A percentile compares a stretch with the other conserved stretches of the same genome.
Conservation (phyloP, 805 yeast species). For the Lipomyces chichibuensis region DNA sequence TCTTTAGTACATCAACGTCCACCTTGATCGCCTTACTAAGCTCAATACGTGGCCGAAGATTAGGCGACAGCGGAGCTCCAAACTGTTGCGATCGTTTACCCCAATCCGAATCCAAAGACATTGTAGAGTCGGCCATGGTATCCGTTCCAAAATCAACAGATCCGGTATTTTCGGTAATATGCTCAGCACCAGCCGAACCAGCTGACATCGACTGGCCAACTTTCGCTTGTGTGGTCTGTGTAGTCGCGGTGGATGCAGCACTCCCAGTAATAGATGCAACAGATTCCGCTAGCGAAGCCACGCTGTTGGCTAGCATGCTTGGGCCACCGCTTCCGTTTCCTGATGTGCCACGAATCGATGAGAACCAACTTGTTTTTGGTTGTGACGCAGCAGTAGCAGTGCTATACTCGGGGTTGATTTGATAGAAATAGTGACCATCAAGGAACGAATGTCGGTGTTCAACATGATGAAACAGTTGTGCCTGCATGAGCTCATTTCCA, state of each 20-base stretch:
- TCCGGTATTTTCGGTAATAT: background rate
- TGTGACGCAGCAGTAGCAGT: slow-evolving; percentile 10
- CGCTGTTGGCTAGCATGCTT: slow-evolving; percentile 11
- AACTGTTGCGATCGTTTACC: slow-evolving; percentile 23
- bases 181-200: background rate
- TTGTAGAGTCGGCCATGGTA: slow-evolving; percentile 24
- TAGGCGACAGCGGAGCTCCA: slow-evolving; percentile 11
- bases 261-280: background rate
- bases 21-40: slow-evolving; percentile 67
- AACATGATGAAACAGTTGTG: slow-evolving; percentile 77
- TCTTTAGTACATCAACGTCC: slow-evolving; percentile 72
- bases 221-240: slow-evolving; percentile 13
- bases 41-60: slow-evolving; percentile 47
- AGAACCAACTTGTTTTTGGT: slow-evolving; percentile 26
- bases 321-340: slow-evolving; percentile 9
- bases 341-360: slow-evolving; percentile 25
- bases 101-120: slow-evolving; percentile 27
- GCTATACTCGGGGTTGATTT: slow-evolving; percentile 58
- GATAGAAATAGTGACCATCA: slow-evolving; percentile 93
- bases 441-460: slow-evolving; percentile 79
- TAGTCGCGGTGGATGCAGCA: slow-evolving; percentile 1
- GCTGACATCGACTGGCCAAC: slow-evolving; percentile 1
- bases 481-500: slow-evolving; percentile 77
- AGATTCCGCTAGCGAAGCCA: slow-evolving; percentile 14
- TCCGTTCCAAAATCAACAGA: slow-evolving; percentile 10